phyloP scores from a whole-genome alignment of 495 filamentous ascomycete species.

The Jackrogersella multiformis region DNA sequence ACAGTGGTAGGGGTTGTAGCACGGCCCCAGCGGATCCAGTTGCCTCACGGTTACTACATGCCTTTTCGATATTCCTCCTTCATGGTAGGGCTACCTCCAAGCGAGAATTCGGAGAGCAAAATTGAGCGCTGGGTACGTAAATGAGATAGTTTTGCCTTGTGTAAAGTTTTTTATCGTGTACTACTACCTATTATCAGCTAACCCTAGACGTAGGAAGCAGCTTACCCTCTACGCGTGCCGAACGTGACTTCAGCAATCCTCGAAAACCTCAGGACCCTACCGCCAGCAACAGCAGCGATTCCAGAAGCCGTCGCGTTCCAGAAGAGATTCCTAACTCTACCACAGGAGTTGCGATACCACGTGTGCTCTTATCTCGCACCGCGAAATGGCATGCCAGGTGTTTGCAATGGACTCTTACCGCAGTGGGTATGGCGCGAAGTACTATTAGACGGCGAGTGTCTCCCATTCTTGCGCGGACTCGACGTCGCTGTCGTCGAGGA shows the following conservation, averaged over 20 bases:
- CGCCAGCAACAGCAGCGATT: background rate
- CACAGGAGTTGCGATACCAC: conserved; percentile 9
- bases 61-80: conserved; percentile 2
- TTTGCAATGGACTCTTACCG: conserved; percentile 13
- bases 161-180: background rate
- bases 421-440: conserved; percentile 31
- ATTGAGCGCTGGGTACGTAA: conserved; percentile 25
- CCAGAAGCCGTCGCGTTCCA: conserved; percentile 6
- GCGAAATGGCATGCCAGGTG: conserved; percentile 8
- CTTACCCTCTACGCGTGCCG: conserved; percentile 1
- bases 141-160: background rate
- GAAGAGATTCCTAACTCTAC: conserved; percentile 4
- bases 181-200: background rate
- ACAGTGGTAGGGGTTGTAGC: background rate
- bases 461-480: conserved; percentile 19
- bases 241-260: conserved; percentile 16
- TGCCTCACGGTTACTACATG: conserved; percentile 25
- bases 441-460: conserved; percentile 1
- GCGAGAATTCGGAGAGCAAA: background rate
- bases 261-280: conserved; percentile 13
- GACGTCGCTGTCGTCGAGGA: background rate
- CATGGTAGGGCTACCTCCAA: background rate
- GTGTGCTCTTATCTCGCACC: conserved; percentile 18
- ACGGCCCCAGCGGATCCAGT: conserved; percentile 8
- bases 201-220: conserved; percentile 13